Evolutionary conservation across 2,329 filamentous ascomycete species (phyloP).

Genomic region (Scytalidium lignicola): DNA sequence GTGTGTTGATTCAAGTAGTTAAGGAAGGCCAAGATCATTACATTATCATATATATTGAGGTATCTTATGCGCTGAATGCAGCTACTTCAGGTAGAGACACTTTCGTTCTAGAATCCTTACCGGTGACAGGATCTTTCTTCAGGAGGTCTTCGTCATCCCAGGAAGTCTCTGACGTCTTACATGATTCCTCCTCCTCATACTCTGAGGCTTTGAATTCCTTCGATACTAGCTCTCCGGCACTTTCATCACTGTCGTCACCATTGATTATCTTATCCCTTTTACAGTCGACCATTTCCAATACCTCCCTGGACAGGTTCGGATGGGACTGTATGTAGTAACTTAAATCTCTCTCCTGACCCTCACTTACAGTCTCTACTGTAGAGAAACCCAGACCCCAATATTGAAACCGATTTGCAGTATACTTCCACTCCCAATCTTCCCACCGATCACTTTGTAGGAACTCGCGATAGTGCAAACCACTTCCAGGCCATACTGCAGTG

Average conservation of each 20-base stretch:
- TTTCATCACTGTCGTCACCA: background rate
- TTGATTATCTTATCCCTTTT: background rate
- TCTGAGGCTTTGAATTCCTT: background rate
- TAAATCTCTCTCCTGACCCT: background rate
- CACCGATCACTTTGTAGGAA: constrained; percentile 37
- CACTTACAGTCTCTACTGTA: background rate
- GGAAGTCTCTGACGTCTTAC: background rate
- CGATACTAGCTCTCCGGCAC: background rate
- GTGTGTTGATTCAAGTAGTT: too few species aligned
- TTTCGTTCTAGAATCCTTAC: background rate
- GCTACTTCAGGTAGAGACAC: background rate
- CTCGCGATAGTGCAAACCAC: constrained; percentile 46
- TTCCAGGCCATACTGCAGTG: constrained; percentile 37
- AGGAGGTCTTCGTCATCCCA: background rate
- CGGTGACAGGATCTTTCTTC: background rate
- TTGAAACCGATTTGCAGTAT: constrained; percentile 32
- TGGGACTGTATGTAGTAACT: background rate
- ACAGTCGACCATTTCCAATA: background rate
- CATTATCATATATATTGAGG: background rate
- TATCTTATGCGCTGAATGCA: background rate
- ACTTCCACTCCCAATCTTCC: constrained; percentile 42
- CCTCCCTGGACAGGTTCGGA: background rate
- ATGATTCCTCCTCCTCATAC: background rate
- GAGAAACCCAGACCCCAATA: background rate
- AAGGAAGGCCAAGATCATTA: too few species aligned